Percentiles rank a stretch among this genome's conserved stretches.
phyloP scores from a whole-genome alignment of 2,329 filamentous ascomycete genomes.

The Coniochaeta sp. region DNA sequence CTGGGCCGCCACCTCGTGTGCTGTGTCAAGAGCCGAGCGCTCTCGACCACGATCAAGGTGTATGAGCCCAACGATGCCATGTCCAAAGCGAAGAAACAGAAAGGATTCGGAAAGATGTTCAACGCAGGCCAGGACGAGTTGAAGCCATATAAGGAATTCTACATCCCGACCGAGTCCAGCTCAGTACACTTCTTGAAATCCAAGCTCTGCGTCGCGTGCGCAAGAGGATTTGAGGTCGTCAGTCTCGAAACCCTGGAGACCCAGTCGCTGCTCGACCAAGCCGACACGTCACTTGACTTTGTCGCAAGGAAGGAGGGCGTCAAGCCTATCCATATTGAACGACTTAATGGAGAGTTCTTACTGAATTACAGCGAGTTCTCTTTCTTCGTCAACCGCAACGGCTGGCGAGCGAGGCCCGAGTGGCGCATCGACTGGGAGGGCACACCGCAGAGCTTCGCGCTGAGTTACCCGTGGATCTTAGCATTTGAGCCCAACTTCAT shows the following conservation, averaged over 20 bases:
- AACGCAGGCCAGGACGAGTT: constrained; percentile 87
- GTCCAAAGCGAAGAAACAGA: constrained; percentile 90
- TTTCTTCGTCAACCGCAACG: constrained; percentile 98
- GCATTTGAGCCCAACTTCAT: constrained; percentile 98
- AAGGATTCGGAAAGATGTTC: constrained; percentile 93
- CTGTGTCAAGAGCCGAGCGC: constrained; percentile 87
- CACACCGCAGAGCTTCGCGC: constrained; percentile 81
- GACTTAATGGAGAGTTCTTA: constrained; percentile 92
- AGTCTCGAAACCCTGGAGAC: constrained; percentile 96
- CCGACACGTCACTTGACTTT: constrained; percentile 95
- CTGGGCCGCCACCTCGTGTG: constrained; percentile 90
- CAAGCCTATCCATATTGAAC: constrained; percentile 93
- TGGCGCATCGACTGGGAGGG: constrained; percentile 99
- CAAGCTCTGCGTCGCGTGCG: constrained; percentile 93
- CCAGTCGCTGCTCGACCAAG: constrained; percentile 92
- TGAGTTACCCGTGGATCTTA: constrained; percentile 94
- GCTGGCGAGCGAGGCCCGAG: constrained; percentile 90
- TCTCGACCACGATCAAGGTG: constrained; percentile 98
- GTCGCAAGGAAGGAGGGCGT: constrained; percentile 90
- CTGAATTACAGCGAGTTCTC: constrained; percentile 98
- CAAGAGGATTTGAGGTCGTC: constrained; percentile 93
- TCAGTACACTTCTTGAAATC: constrained; percentile 97
- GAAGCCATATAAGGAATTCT: constrained; percentile 97
- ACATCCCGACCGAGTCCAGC: constrained; percentile 96
- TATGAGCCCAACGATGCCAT: constrained; percentile 95